Evolutionary conservation across 805 yeast genomes (phyloP), one percentile per base, ranked within the genome.

Genomic region (Schizosaccharomyces pombe): DNA sequence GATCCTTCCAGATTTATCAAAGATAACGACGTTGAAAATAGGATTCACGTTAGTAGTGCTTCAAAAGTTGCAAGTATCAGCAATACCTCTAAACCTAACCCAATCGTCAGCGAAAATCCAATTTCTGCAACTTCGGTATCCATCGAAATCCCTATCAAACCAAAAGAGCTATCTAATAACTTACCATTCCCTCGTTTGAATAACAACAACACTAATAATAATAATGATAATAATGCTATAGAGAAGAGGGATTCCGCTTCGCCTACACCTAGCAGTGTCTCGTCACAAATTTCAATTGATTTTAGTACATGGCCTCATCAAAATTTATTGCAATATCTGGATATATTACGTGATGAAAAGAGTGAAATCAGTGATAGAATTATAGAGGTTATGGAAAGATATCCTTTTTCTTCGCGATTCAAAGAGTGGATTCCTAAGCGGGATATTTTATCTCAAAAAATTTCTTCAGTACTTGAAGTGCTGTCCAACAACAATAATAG

Each of bases 341-440:
- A 43, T 2, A 26, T 43, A 5, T 19, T 43, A n/a, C 22, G 49
- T 22, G 49, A 43, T 9, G 49, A 43, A 24, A 43, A 43, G 26
- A 43, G 49, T 14, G 49, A 43, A 24, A 28, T 43, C 3, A 22
- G 30, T 9, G 49, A 43, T 26, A 11, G 49, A 43, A 43, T 43
- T 5, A 43, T 43, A 2, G 49, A 43, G 26, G 14, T 22, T n/a
- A 43, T 43, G 49, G 49, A 43, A 11, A 19, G 26, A 22, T 28
- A 43, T 22, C 49, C 49, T 16, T 14, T 16, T n/a, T 43, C 49
- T 2, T 16, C 26, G 28, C 28, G 30, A 26, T 19, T 43, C 11
- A 19, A 43, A 43, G 49, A 22, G 26, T 43, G 49, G 49, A 43
- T 43, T 43, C 30, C 49, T 19, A 43, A 43, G 12, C 49, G 49